Base-by-base conservation (phyloP, 768 basidiomycete species). In the Stropharia rugosoannulata region DNA sequence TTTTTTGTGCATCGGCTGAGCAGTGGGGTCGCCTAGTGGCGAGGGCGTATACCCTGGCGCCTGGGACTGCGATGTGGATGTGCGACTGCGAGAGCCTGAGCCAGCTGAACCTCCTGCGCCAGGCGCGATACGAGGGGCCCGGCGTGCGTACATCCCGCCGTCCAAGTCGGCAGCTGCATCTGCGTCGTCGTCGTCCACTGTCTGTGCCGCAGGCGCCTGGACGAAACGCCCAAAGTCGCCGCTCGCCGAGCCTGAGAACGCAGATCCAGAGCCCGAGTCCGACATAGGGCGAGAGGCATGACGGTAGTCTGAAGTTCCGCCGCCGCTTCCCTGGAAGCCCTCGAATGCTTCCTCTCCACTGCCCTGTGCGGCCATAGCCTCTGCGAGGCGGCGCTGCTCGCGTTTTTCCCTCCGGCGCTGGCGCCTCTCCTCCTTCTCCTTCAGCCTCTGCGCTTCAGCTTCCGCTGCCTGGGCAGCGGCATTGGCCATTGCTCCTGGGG, bases 51-150 rank as follows among this genome's bases (percentile, higher is more conserved):
- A 16, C 39, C 38, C 39, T 40, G 37, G 22, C 22, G 22, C 22
- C 22, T 22, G 22, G 22, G 22, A 9, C 19, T 70, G 44, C 0
- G 82, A 83, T 4, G 80, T 67, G 4, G 85, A 85, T 0, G 86
- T 86, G 32, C 81, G 78, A 3, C 85, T 87, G 36, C 78, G 81
- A 4, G 83, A 85, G 55, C 85, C 82, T 0, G 86, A 87, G 22
- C 78, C 75, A 74, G 9, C 68, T 60, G 22, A 64, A 68, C 18
- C 42, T 0, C 48, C 40, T 16, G 54, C 47, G 29, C 48, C 39
- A 1, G 37, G 48, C 1, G 45, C 43, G 9, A 40, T 16, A 2
- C 72, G 65, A 0, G 64, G 68, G 13, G 70, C 66, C 41, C 69
- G 72, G 38, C 76, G 73, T 5, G 79, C 62, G 65, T 88, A 88